phyloP scores from a whole-genome alignment of 257 asterid genomes.

The Ehretia macrophylla region DNA sequence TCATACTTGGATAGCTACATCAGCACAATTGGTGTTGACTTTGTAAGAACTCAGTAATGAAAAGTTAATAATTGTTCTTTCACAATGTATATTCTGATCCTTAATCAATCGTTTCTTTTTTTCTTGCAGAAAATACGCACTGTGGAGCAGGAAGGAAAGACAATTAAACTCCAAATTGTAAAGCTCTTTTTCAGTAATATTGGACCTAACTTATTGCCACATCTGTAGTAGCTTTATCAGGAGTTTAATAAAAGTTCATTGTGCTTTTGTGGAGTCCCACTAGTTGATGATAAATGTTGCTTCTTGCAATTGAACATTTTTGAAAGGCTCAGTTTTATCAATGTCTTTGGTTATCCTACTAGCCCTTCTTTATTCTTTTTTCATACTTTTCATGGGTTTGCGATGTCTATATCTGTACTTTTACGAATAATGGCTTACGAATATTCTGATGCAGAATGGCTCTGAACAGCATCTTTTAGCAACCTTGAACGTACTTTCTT shows the following conservation, averaged over 20 bases:
- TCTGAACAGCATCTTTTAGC: background rate
- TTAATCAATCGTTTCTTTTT: slow-evolving; percentile 13
- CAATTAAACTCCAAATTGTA: slow-evolving; percentile 86
- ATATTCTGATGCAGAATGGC: background rate
- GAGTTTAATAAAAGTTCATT: background rate
- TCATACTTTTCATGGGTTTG: too few species aligned
- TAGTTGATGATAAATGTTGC: too few species aligned
- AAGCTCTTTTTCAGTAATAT: slow-evolving; percentile 6
- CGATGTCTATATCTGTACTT: too few species aligned
- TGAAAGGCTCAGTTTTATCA: too few species aligned
- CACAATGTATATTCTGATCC: background rate
- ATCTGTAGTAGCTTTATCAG: background rate
- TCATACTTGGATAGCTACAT: slow-evolving; percentile 87
- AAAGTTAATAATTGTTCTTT: background rate
- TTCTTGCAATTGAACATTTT: background rate
- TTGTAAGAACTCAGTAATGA: slow-evolving; percentile 46
- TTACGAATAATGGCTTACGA: background rate
- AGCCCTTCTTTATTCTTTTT: too few species aligned
- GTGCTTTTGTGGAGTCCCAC: too few species aligned
- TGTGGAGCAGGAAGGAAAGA: slow-evolving; percentile 88
- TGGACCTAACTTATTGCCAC: background rate
- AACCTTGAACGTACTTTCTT: background rate
- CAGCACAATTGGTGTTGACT: slow-evolving; percentile 94
- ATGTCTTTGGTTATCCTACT: too few species aligned
- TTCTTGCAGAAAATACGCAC: slow-evolving; percentile 78